These are phyloP conservation scores for Tolypocladium pustulatum DNA, from an alignment of 2,329 filamentous ascomycete genomes.

Conservation along the genomic window DNA sequence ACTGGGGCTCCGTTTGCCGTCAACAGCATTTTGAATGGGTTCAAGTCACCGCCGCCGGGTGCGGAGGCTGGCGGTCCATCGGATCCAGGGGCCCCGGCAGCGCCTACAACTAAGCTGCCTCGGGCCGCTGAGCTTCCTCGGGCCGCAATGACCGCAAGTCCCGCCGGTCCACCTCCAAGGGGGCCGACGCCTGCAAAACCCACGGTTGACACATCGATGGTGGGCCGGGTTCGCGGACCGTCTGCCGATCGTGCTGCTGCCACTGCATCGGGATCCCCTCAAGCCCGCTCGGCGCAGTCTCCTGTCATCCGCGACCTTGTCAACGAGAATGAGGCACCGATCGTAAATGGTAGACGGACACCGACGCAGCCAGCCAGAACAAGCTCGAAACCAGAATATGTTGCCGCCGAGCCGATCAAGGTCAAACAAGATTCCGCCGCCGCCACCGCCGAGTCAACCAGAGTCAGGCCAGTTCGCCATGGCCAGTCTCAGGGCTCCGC, in stretches of 20 bases:
- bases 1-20: constrained; percentile 25
- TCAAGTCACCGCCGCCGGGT: constrained; percentile 26
- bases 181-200: constrained; percentile 42
- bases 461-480: constrained; percentile 19
- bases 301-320: constrained; percentile 26
- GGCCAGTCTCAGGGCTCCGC: constrained; percentile 51
- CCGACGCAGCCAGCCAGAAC: constrained; percentile 41
- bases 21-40: constrained; percentile 29
- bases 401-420: constrained; percentile 19
- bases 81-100: constrained; percentile 17
- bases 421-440: constrained; percentile 23
- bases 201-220: constrained; percentile 25
- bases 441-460: constrained; percentile 17
- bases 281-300: constrained; percentile 23
- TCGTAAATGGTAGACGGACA: constrained; percentile 51
- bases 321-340: constrained; percentile 38
- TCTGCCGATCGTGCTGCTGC: constrained; percentile 35
- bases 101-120: constrained; percentile 25
- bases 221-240: constrained; percentile 35
- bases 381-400: constrained; percentile 24
- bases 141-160: constrained; percentile 17
- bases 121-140: constrained; percentile 22
- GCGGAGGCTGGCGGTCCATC: constrained; percentile 25
- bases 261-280: constrained; percentile 25
- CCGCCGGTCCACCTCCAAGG: constrained; percentile 43